phyloP scores from a whole-genome alignment of 139 green algal species.

The Desmodesmus armatus region DNA sequence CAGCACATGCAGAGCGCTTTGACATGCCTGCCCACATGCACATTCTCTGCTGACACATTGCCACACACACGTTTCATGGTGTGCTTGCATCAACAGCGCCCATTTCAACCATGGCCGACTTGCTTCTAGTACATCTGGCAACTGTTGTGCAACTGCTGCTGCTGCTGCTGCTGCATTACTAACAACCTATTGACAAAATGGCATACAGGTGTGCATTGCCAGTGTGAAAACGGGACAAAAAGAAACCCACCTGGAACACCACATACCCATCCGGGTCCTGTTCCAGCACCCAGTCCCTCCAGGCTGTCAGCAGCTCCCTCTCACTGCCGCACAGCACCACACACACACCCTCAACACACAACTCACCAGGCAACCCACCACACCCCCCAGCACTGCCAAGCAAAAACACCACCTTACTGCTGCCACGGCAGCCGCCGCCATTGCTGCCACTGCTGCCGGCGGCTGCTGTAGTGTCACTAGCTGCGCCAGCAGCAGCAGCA shows the following conservation, averaged over 20 bases:
- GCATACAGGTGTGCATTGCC: neutral
- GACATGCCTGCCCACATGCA: no score
- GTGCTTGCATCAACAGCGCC: no score
- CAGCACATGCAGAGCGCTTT: neutral
- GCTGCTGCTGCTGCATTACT: no score
- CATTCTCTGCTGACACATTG: no score
- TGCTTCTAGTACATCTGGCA: no score
- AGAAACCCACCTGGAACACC: conserved; percentile 77
- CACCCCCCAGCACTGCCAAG: conserved; percentile 15
- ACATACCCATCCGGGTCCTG: conserved; percentile 73
- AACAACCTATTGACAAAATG: no score
- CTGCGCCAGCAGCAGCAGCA: no score
- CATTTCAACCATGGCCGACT: no score
- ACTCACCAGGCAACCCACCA: neutral
- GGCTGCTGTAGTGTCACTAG: no score
- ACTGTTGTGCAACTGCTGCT: no score
- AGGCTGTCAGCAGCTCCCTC: conserved; percentile 66
- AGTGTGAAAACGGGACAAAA: no score
- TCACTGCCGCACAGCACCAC: conserved; percentile 44
- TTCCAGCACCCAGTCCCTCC: conserved; percentile 55
- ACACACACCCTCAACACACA: neutral
- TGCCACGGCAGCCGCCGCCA: neutral
- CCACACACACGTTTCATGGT: no score
- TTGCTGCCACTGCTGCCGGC: neutral
- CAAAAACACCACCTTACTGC: conserved; percentile 44